Conservation (phyloP, 2,329 filamentous ascomycete species). For the Talaromyces sp. region DNA sequence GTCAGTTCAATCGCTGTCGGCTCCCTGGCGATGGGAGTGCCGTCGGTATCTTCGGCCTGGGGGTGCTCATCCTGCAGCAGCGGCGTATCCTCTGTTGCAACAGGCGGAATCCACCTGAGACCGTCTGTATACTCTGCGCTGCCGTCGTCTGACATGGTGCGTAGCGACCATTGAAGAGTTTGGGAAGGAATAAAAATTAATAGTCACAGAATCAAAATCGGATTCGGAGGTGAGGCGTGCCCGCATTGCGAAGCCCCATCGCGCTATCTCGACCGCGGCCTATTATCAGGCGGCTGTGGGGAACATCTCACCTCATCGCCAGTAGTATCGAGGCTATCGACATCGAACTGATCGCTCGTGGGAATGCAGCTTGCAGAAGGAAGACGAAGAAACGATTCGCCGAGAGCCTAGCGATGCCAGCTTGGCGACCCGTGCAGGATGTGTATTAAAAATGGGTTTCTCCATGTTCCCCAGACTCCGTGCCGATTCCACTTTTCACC, state of each 20-base stretch:
- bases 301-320: not conserved
- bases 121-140: slow-evolving; percentile 8
- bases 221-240: not conserved
- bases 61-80: slow-evolving; percentile 4
- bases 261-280: not conserved
- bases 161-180: not conserved
- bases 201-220: not conserved
- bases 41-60: slow-evolving; percentile 10
- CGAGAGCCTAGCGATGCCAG: no score
- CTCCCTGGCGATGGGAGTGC: slow-evolving; percentile 35
- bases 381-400: no score
- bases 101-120: slow-evolving; percentile 8
- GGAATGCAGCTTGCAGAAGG: not conserved
- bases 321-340: not conserved
- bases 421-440: no score
- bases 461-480: not conserved
- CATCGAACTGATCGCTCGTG: not conserved
- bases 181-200: not conserved
- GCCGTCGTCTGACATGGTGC: not conserved
- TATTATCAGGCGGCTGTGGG: not conserved
- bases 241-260: not conserved
- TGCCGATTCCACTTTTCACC: not conserved
- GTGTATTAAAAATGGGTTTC: not conserved
- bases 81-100: slow-evolving; percentile 13
- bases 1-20: slow-evolving; percentile 43